A percentile compares a stretch with the other conserved stretches of the same genome.
Evolutionary conservation across 2,329 filamentous ascomycete species (phyloP).

Genomic region (Ceratocystis eucalypticola): DNA sequence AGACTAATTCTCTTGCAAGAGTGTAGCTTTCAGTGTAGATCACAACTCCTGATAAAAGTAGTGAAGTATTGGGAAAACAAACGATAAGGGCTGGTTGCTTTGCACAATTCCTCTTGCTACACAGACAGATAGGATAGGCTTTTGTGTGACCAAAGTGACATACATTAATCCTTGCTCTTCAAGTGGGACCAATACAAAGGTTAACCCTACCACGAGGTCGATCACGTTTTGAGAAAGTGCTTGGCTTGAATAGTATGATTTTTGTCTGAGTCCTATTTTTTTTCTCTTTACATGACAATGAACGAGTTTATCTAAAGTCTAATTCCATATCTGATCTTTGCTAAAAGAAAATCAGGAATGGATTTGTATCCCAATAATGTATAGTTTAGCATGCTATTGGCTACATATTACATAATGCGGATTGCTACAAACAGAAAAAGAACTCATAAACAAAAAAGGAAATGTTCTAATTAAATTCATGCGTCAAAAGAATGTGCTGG

Average conservation of each 20-base stretch:
- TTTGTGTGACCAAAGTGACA: neutral
- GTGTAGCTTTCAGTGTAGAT: neutral
- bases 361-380: neutral
- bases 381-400: neutral
- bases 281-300: neutral
- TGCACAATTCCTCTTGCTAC: too few relatives aligned
- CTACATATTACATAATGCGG: neutral
- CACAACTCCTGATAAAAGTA: too few relatives aligned
- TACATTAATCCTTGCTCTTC: neutral
- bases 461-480: neutral
- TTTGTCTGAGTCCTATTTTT: neutral
- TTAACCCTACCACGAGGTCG: neutral
- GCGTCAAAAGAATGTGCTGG: neutral
- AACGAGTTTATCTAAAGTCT: too few relatives aligned
- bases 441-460: neutral
- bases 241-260: neutral
- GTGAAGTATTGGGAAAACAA: too few relatives aligned
- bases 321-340: too few relatives aligned
- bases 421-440: neutral
- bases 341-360: too few relatives aligned
- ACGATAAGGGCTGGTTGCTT: too few relatives aligned
- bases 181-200: neutral
- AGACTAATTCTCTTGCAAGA: neutral
- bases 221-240: neutral
- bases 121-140: neutral